phyloP scores from a whole-genome alignment of 2,329 filamentous ascomycete genomes.

The Pezicula carpinea region DNA sequence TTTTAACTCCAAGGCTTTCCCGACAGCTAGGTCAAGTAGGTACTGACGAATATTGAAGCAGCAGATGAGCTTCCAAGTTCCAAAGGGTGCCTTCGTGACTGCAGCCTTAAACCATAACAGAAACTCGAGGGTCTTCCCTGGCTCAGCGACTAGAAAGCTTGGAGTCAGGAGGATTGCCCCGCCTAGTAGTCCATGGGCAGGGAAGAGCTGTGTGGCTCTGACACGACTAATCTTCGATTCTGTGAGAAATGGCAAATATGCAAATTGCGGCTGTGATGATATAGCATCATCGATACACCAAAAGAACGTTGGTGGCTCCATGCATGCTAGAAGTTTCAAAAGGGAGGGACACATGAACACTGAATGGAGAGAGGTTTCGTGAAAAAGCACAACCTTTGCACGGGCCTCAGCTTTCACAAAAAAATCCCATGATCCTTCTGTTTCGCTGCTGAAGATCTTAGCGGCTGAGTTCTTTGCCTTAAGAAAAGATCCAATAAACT shows the following conservation, averaged over 20 bases:
- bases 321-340: conserved; percentile 1
- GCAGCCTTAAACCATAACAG: conserved; percentile 35
- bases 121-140: conserved; percentile 32
- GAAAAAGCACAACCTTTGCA: conserved; percentile 21
- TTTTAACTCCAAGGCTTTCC: conserved; percentile 23
- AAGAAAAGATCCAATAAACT: conserved; percentile 42
- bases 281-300: conserved; percentile 23
- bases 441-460: conserved; percentile 37
- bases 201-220: conserved; percentile 38
- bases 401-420: conserved; percentile 31
- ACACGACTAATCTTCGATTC: conserved; percentile 29
- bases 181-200: conserved; percentile 27
- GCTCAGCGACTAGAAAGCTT: conserved; percentile 44
- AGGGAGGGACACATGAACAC: conserved; percentile 18
- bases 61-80: conserved; percentile 16
- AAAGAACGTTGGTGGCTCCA: conserved; percentile 10
- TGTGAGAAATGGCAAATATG: conserved; percentile 5
- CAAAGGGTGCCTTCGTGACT: conserved; percentile 14
- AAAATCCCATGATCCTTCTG: conserved; percentile 41
- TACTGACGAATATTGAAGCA: conserved; percentile 23
- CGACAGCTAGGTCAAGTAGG: conserved; percentile 23
- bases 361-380: conserved; percentile 17
- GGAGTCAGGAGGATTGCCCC: conserved; percentile 44
- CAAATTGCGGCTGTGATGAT: conserved; percentile 26
- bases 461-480: conserved; percentile 34